Evolutionary conservation across 306 rosid species (phyloP), one percentile per base, ranked within the genome.

Genomic region (Cyclanthera cordifolia): DNA sequence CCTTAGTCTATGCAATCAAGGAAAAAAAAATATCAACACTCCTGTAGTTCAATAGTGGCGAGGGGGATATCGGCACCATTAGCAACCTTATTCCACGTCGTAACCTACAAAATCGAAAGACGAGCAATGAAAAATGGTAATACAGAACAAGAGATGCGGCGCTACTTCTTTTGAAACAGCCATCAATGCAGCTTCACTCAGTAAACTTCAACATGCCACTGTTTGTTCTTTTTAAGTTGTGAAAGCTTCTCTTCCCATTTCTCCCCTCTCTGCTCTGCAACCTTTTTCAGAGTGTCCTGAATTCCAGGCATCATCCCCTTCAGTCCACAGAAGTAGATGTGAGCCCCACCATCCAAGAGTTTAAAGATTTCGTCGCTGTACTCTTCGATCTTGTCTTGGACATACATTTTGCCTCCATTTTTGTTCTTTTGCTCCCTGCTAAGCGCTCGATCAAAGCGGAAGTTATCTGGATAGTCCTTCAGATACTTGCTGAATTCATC

Each of bases 261-360:
- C 77, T 93, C 99, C 24, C 96, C 96, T 78, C 99, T 79, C 74
- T 79, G 76, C 69, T 83, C 95, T 6, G 95, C 96, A 34, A 93
- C 99, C 79, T 74, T 85, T 85, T 87, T 90, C 77, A 93, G 80
- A 4, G 99, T 93, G 20, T 86, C 96, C 81, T 93, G 99, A 57
- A 93, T 93, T 53, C 99, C 99, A 28, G 99, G 96, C 99, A 93
- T 90, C 99, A 93, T 93, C 60, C 99, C 99, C 78, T 79, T 93
- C 10, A 90, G 95, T 19, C 99, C 99, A 51, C 99, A 93, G 85
- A 93, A 93, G 70, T 90, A 90, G 27, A 93, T 93, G 87, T 93
- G 99, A 43, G 99, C 96, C 5, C 96, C 99, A 34, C 65, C 54
- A 54, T 90, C 99, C 81, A 93, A 78, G 47, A 90, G 91, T 64